Percentiles rank a stretch among this genome's conserved stretches.
These are phyloP conservation scores for Vitis riparia DNA, from an alignment of 164 flowering plant genomes.

Conservation along the genomic window DNA sequence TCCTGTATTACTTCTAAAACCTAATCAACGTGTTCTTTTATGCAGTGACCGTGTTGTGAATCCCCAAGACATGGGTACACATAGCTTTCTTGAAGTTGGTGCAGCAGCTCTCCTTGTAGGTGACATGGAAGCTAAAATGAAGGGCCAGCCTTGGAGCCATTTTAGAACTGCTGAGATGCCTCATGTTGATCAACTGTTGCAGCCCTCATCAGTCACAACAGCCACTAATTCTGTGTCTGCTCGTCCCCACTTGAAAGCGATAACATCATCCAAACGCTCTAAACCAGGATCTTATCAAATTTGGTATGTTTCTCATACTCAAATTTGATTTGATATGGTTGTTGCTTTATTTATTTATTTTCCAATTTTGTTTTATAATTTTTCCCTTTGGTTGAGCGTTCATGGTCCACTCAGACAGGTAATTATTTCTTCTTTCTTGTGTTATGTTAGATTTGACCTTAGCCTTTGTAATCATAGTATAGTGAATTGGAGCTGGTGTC, in stretches of 20 bases:
- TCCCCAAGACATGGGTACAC: slow-evolving; percentile 53
- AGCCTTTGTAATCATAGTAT: no score
- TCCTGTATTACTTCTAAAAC: slow-evolving; percentile 2
- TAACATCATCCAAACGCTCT: slow-evolving; percentile 86
- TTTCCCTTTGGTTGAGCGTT: not conserved
- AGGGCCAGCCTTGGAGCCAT: slow-evolving; percentile 61
- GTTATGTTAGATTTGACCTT: no score
- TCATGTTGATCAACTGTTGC: slow-evolving; percentile 77
- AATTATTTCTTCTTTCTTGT: no score
- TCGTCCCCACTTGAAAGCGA: slow-evolving; percentile 80
- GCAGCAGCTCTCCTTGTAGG: slow-evolving; percentile 95
- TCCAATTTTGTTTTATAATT: not conserved
- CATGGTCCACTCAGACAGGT: no score
- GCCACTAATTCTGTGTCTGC: slow-evolving; percentile 71
- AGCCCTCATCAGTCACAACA: slow-evolving; percentile 75
- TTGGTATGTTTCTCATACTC: slow-evolving; percentile 50
- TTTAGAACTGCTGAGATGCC: slow-evolving; percentile 58
- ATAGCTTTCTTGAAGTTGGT: slow-evolving; percentile 85
- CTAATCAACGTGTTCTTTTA: slow-evolving; percentile 8
- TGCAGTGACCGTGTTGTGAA: slow-evolving; percentile 59
- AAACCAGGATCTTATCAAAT: slow-evolving; percentile 72
- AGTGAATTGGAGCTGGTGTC: no score
- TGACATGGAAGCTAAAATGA: slow-evolving; percentile 74
- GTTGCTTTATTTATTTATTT: not conserved
- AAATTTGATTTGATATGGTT: slow-evolving; percentile 1